These are phyloP conservation scores for Rhizopogon roseolus DNA, from an alignment of 768 basidiomycete genomes.

Conservation along the genomic window DNA sequence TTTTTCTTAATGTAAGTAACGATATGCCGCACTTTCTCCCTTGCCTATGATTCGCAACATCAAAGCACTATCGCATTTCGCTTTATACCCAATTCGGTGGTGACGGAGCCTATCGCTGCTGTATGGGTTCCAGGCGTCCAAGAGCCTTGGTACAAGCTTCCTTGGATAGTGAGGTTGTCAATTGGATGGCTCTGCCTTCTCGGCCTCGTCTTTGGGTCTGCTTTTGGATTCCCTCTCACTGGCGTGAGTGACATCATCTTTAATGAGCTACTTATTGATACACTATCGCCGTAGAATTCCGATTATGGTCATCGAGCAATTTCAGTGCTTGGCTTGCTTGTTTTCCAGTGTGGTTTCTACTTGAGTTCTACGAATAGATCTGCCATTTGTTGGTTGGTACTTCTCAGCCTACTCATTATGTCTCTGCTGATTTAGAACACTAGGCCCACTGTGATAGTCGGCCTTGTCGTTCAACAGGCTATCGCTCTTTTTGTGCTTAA, in stretches of 20 bases:
- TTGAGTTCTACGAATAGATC: conserved; percentile 56
- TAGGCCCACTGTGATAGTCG: conserved; percentile 86
- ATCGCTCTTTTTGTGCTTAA: conserved; percentile 90
- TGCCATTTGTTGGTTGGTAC: conserved; percentile 64
- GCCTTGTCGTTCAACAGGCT: conserved; percentile 78
- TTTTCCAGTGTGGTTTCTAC: conserved; percentile 80
- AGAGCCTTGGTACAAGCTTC: conserved; percentile 62
- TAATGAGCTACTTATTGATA: conserved; percentile 4
- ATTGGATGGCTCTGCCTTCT: conserved; percentile 77
- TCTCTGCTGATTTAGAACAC: conserved; percentile 67
- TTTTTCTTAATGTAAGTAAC: conserved; percentile 62
- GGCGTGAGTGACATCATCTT: conserved; percentile 33
- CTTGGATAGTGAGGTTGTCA: conserved; percentile 48
- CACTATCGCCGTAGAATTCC: conserved; percentile 38
- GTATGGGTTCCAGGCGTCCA: conserved; percentile 66
- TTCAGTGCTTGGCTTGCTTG: conserved; percentile 70
- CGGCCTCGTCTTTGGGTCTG: conserved; percentile 78
- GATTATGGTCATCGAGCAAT: conserved; percentile 79
- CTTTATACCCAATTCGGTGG: conserved; percentile 69
- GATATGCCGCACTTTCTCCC: background rate
- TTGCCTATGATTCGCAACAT: background rate
- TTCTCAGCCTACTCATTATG: conserved; percentile 31
- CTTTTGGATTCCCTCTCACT: conserved; percentile 71
- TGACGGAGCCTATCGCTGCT: conserved; percentile 67
- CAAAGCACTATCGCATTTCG: conserved; percentile 74